Evolutionary conservation across 176 grass and related monocot genomes (phyloP).

Genomic region (Bolboschoenus planiculmis): DNA sequence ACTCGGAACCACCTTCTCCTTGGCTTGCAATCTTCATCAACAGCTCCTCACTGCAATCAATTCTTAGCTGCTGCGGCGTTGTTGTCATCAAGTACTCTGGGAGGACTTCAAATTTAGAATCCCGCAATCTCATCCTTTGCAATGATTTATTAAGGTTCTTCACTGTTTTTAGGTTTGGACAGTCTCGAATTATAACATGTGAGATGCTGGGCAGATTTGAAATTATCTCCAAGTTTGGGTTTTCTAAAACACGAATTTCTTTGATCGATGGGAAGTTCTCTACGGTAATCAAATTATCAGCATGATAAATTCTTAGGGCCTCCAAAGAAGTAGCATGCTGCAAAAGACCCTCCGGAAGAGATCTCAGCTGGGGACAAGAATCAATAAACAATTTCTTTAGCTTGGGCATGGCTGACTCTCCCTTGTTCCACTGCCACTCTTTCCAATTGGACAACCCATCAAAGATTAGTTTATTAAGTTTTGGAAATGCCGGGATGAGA

Average conservation of each 20-base stretch:
- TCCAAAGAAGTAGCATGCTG: background rate
- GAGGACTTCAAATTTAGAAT: background rate
- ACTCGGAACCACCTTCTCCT: background rate
- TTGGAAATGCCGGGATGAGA: background rate
- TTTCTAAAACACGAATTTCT: background rate
- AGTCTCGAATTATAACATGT: background rate
- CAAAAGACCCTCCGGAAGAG: background rate
- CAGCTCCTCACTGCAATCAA: background rate
- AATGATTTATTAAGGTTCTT: background rate
- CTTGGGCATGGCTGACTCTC: background rate
- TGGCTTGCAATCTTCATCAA: background rate
- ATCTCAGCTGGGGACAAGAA: background rate
- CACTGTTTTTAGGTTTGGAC: background rate
- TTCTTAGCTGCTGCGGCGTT: background rate
- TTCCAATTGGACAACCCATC: background rate
- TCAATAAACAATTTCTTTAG: background rate
- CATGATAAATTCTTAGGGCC: background rate
- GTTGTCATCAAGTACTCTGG: background rate
- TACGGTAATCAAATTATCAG: background rate
- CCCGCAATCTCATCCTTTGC: background rate
- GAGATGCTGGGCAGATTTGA: background rate
- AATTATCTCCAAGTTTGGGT: background rate
- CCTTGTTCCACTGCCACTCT: slow-evolving; percentile 1
- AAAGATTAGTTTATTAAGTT: background rate
- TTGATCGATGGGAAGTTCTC: background rate